Evolutionary conservation across 768 basidiomycete genomes (phyloP).

Genomic region (Nidularia pulvinata): DNA sequence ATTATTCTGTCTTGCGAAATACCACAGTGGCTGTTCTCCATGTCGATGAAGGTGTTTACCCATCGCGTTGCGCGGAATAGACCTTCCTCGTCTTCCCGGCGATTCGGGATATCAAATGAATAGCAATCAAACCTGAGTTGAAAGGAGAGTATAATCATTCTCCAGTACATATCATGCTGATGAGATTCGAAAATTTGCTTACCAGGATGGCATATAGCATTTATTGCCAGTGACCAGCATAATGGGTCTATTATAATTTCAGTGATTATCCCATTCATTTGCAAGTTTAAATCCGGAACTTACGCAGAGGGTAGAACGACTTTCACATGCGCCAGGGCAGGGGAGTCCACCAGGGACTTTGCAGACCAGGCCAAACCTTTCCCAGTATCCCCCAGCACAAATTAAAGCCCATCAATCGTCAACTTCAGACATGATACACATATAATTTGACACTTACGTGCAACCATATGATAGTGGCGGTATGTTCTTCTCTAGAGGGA

Average conservation of each 20-base stretch:
- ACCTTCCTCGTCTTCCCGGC: slow-evolving; percentile 55
- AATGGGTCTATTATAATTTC: slow-evolving; percentile 17
- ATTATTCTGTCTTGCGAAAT: slow-evolving; percentile 61
- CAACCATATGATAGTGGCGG: too few species aligned
- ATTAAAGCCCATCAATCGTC: too few species aligned
- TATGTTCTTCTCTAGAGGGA: too few species aligned
- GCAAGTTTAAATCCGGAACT: slow-evolving; percentile 10
- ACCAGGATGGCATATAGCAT: slow-evolving; percentile 23
- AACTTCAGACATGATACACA: too few species aligned
- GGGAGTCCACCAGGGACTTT: not conserved
- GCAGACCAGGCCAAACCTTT: too few species aligned
- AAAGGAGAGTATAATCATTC: slow-evolving; percentile 29
- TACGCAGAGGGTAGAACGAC: slow-evolving; percentile 68
- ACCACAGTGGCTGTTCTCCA: slow-evolving; percentile 51
- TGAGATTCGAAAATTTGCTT: slow-evolving; percentile 12
- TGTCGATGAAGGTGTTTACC: slow-evolving; percentile 56
- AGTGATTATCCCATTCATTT: slow-evolving; percentile 42
- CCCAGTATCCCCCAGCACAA: too few species aligned
- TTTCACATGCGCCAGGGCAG: slow-evolving; percentile 56
- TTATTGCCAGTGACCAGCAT: not conserved
- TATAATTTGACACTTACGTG: too few species aligned
- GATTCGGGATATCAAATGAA: slow-evolving; percentile 39
- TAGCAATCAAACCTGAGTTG: slow-evolving; percentile 55
- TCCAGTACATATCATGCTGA: too few species aligned
- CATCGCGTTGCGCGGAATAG: slow-evolving; percentile 47